phyloP scores from a whole-genome alignment of 1,139 yeast species.

The Taphrina deformans region DNA sequence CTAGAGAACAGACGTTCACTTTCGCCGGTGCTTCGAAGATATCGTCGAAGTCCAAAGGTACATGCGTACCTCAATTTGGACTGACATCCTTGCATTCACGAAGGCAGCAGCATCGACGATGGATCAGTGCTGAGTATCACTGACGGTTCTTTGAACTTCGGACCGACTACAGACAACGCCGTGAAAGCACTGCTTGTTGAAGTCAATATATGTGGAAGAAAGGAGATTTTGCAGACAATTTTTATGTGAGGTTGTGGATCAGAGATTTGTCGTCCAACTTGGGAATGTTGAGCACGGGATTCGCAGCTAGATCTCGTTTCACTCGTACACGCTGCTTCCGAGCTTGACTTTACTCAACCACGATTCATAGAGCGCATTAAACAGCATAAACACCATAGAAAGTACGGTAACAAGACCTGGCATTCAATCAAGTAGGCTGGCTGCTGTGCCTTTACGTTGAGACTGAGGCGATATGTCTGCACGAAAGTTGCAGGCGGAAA shows the following conservation, averaged over 20 bases:
- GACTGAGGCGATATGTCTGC: slow-evolving; percentile 55
- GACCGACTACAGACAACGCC: no score
- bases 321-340: background rate
- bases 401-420: no score
- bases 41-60: background rate
- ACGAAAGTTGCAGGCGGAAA: slow-evolving; percentile 68
- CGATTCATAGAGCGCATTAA: no score
- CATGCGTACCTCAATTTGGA: background rate
- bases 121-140: background rate
- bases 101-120: background rate
- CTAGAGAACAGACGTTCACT: background rate
- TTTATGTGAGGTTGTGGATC: background rate
- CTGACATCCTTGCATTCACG: slow-evolving; percentile 3
- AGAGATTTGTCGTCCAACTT: background rate
- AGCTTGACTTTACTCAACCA: background rate
- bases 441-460: background rate
- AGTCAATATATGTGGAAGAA: no score
- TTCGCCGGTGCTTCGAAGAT: background rate
- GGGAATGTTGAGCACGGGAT: background rate
- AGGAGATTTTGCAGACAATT: background rate
- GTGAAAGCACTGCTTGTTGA: no score
- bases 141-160: no score
- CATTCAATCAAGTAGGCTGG: no score
- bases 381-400: no score
- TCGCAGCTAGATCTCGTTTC: background rate